phyloP scores from a whole-genome alignment of 495 filamentous ascomycete species.

The Penicillium tannophilum region DNA sequence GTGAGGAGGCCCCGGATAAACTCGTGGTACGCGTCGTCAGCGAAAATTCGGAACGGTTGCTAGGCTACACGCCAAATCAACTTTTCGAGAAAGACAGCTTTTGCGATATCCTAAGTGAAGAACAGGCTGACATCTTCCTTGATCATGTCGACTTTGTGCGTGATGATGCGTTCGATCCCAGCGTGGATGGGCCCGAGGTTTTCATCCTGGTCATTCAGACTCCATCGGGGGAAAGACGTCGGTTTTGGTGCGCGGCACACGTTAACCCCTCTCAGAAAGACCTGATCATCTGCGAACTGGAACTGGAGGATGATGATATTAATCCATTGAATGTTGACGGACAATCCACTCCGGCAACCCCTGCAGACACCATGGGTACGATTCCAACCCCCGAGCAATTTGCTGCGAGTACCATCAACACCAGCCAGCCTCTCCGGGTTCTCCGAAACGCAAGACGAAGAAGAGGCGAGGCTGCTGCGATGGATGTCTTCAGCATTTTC shows the following conservation, averaged over 20 bases:
- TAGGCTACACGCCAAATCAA: constrained; percentile 77
- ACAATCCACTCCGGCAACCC: constrained; percentile 56
- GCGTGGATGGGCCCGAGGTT: constrained; percentile 79
- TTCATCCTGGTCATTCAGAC: constrained; percentile 72
- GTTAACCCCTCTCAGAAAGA: constrained; percentile 64
- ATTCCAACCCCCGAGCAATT: constrained; percentile 73
- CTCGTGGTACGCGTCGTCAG: constrained; percentile 78
- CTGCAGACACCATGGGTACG: constrained; percentile 73
- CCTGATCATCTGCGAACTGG: constrained; percentile 87
- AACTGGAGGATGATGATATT: constrained; percentile 76
- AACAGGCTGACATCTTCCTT: constrained; percentile 78
- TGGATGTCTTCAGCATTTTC: constrained; percentile 94
- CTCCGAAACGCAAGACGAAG: constrained; percentile 75
- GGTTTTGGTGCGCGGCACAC: constrained; percentile 91
- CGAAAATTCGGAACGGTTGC: constrained; percentile 78
- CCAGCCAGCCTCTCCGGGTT: constrained; percentile 76
- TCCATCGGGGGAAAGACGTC: constrained; percentile 54
- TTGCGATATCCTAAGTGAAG: constrained; percentile 76
- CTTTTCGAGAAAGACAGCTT: constrained; percentile 78
- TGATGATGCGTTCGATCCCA: constrained; percentile 69
- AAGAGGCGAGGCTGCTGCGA: constrained; percentile 81
- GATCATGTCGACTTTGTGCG: constrained; percentile 88
- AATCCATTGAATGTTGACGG: constrained; percentile 67
- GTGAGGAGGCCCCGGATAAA: constrained; percentile 67
- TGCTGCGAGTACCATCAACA: constrained; percentile 64